Evolutionary conservation across 2,329 filamentous ascomycete genomes (phyloP).

Genomic region (Tetracladium maxilliforme): DNA sequence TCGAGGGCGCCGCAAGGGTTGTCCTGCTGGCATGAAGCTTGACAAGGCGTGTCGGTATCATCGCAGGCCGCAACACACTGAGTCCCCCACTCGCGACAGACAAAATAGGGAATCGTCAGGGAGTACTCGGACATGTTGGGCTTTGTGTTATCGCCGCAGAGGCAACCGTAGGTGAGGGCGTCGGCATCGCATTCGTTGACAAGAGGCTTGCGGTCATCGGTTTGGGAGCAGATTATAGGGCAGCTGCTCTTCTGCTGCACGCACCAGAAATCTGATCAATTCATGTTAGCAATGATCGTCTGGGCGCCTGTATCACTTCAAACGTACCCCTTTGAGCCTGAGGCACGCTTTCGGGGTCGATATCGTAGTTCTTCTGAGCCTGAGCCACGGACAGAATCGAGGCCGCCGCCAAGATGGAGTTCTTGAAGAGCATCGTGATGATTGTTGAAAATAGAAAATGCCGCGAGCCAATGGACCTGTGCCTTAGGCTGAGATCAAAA

Average conservation of each 20-base stretch:
- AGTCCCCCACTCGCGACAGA: slow-evolving; percentile 54
- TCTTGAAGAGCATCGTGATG: slow-evolving; percentile 20
- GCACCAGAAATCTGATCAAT: slow-evolving; percentile 46
- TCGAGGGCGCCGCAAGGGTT: slow-evolving; percentile 59
- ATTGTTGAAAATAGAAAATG: slow-evolving; percentile 1
- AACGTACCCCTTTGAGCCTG: slow-evolving; percentile 34
- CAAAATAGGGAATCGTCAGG: slow-evolving; percentile 64
- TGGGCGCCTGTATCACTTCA: slow-evolving; percentile 1
- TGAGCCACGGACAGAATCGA: slow-evolving; percentile 30
- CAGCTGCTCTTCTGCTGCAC: slow-evolving; percentile 44
- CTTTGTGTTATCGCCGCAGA: slow-evolving; percentile 49
- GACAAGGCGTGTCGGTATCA: slow-evolving; percentile 40
- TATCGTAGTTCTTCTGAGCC: slow-evolving; percentile 40
- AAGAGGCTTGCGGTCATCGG: slow-evolving; percentile 28
- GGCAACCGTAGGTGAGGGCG: slow-evolving; percentile 52
- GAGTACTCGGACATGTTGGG: slow-evolving; percentile 68
- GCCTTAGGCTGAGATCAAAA: too few species aligned
- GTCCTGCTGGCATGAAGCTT: slow-evolving; percentile 43
- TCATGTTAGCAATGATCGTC: slow-evolving; percentile 4
- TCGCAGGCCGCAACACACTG: slow-evolving; percentile 50
- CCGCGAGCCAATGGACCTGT: too few species aligned
- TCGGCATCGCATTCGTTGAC: slow-evolving; percentile 54
- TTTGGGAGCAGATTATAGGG: slow-evolving; percentile 58
- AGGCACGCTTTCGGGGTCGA: slow-evolving; percentile 47
- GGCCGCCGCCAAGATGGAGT: slow-evolving; percentile 33